phyloP scores from a whole-genome alignment of 345 rosid genomes.

The Hypericum androsaemum region DNA sequence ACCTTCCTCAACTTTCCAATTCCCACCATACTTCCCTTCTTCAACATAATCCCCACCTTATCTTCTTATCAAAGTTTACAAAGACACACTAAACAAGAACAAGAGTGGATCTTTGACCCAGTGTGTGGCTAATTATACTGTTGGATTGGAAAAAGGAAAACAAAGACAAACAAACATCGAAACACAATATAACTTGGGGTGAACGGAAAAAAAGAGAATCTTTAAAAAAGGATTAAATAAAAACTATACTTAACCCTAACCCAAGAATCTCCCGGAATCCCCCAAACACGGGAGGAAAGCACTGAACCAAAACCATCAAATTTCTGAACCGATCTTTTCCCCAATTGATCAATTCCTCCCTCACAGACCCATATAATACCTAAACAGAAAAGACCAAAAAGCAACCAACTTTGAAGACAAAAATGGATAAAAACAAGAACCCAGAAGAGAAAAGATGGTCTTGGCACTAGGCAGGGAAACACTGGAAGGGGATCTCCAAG shows the following conservation, averaged over 20 bases:
- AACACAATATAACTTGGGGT: slow-evolving; percentile 23
- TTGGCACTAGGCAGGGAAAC: no score
- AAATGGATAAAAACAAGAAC: no score
- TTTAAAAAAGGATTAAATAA: slow-evolving; percentile 27
- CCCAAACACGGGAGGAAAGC: slow-evolving; percentile 42
- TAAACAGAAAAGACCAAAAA: no score
- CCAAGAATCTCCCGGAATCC: slow-evolving; percentile 43
- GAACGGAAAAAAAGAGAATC: slow-evolving; percentile 18
- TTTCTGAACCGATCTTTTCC: not conserved
- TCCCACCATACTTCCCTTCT: slow-evolving; percentile 54
- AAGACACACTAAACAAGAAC: not conserved
- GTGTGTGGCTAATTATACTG: not conserved
- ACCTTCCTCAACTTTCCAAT: slow-evolving; percentile 36
- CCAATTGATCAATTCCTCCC: no score
- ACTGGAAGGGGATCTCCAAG: no score
- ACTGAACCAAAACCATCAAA: slow-evolving; percentile 26
- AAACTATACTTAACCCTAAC: slow-evolving; percentile 31
- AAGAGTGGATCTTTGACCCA: not conserved
- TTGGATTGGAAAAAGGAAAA: not conserved
- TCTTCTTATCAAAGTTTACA: slow-evolving; percentile 13
- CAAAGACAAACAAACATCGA: not conserved
- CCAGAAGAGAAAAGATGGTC: no score
- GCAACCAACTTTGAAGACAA: no score
- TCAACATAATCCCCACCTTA: slow-evolving; percentile 24
- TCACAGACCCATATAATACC: no score